These are phyloP conservation scores for Colletotrichum musae DNA, from an alignment of 2,329 filamentous ascomycete species.

Conservation along the genomic window DNA sequence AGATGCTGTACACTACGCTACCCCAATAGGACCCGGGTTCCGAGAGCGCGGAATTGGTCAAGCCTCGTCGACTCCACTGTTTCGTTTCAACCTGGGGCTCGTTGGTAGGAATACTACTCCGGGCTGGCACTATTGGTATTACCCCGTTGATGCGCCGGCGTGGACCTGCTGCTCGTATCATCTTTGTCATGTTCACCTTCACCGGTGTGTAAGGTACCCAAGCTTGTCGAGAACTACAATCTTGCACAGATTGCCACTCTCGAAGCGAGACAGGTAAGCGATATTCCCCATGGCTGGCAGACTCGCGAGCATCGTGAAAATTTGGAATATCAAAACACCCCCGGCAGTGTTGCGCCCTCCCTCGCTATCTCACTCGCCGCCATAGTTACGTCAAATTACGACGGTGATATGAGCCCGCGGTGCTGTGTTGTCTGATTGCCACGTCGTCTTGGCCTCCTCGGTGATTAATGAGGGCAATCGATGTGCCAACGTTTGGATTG, in stretches of 20 bases:
- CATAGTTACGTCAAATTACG: neutral
- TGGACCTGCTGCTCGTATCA: too few species aligned
- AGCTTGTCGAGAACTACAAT: neutral
- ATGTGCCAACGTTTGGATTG: conserved; percentile 2
- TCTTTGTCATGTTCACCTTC: neutral
- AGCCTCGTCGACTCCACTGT: conserved; percentile 9
- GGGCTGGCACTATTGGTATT: neutral
- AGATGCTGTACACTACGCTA: neutral
- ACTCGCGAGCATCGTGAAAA: neutral
- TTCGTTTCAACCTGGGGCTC: conserved; percentile 16
- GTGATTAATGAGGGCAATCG: neutral
- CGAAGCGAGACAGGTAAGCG: conserved; percentile 16
- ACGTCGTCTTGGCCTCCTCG: neutral
- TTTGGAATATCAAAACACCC: conserved; percentile 6
- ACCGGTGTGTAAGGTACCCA: neutral
- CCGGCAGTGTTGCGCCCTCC: too few species aligned
- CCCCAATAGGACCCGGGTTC: conserved; percentile 12
- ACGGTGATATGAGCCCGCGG: neutral
- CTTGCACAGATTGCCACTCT: conserved; percentile 7
- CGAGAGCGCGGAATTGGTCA: conserved; percentile 11
- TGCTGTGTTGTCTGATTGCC: neutral
- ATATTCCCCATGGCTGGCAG: neutral
- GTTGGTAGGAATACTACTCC: neutral
- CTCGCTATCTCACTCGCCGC: neutral
- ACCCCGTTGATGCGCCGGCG: neutral